Evolutionary conservation across 331 rosid species (phyloP).

Genomic region (Arachis monticola): DNA sequence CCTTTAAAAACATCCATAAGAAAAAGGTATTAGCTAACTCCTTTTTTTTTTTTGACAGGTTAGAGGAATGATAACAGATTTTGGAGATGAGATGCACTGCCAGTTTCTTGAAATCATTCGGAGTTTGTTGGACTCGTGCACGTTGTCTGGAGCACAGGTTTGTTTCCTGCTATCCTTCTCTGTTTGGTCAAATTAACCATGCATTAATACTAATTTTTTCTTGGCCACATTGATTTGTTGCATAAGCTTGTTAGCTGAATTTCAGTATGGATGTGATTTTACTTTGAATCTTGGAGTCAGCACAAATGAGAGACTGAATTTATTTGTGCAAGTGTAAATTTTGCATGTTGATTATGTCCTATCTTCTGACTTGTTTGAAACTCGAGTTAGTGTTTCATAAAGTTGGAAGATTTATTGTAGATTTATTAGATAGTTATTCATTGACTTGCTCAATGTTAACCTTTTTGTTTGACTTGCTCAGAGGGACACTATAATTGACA

Average conservation of each 20-base stretch:
- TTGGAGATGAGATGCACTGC: slow-evolving; percentile 94
- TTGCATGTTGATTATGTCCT: slow-evolving; percentile 55
- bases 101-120: slow-evolving; percentile 98
- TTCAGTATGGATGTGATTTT: slow-evolving; percentile 22
- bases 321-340: slow-evolving; percentile 47
- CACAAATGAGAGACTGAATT: slow-evolving; percentile 14
- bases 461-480: slow-evolving; percentile 47
- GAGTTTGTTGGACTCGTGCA: slow-evolving; percentile 78
- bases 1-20: too few relatives aligned
- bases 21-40: too few relatives aligned
- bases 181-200: slow-evolving; percentile 9
- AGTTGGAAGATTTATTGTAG: slow-evolving; percentile 26
- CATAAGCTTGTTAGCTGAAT: slow-evolving; percentile 40
- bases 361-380: slow-evolving; percentile 49
- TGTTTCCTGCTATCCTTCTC: neutral
- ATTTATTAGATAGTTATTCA: slow-evolving; percentile 23
- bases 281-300: slow-evolving; percentile 59
- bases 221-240: slow-evolving; percentile 33
- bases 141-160: slow-evolving; percentile 89
- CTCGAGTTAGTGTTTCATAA: slow-evolving; percentile 42
- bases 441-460: slow-evolving; percentile 33
- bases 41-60: slow-evolving; percentile 50
- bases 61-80: slow-evolving; percentile 87
- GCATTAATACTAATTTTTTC: neutral
- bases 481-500: slow-evolving; percentile 86